Conservation (phyloP, 78 protist species). For the Goniomonas avonlea region DNA sequence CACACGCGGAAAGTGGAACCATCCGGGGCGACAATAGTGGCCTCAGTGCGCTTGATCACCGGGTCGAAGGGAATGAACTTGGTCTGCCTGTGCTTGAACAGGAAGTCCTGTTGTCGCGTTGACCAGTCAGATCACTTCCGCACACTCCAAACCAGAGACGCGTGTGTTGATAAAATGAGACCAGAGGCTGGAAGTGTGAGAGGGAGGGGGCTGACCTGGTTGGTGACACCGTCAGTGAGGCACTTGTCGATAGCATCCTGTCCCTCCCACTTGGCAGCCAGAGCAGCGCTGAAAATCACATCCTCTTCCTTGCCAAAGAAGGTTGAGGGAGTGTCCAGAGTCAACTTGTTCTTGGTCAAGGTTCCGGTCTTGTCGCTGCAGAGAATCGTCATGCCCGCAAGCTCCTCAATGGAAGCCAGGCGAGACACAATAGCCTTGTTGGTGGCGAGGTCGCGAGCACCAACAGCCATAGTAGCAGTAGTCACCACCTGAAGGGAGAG, state of each 20-base stretch:
- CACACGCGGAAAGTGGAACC: not conserved
- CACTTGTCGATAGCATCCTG: slow-evolving; percentile 27
- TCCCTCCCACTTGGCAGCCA: slow-evolving; percentile 25
- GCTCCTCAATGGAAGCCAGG: slow-evolving; percentile 70
- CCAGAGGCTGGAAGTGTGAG: no score
- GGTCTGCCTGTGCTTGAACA: not conserved
- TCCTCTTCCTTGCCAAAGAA: not conserved
- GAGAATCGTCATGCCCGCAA: slow-evolving; percentile 57
- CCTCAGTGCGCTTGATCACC: slow-evolving; percentile 41
- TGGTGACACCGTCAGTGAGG: no score
- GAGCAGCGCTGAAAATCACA: not conserved
- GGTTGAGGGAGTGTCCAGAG: not conserved
- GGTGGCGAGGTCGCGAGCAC: slow-evolving; percentile 62
- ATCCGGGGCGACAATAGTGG: not conserved
- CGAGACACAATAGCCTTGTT: slow-evolving; percentile 71
- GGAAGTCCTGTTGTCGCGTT: no score
- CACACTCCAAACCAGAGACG: no score
- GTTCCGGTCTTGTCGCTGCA: slow-evolving; percentile 45
- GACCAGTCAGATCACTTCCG: no score
- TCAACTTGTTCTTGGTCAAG: slow-evolving; percentile 16
- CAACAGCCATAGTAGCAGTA: slow-evolving; percentile 77
- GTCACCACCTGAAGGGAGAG: slow-evolving; percentile 53
- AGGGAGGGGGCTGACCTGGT: no score
- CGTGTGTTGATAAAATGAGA: no score
- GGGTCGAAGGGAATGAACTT: slow-evolving; percentile 71